Evolutionary conservation across 441 rosid genomes (phyloP).

Genomic region (Euphorbia corollata): DNA sequence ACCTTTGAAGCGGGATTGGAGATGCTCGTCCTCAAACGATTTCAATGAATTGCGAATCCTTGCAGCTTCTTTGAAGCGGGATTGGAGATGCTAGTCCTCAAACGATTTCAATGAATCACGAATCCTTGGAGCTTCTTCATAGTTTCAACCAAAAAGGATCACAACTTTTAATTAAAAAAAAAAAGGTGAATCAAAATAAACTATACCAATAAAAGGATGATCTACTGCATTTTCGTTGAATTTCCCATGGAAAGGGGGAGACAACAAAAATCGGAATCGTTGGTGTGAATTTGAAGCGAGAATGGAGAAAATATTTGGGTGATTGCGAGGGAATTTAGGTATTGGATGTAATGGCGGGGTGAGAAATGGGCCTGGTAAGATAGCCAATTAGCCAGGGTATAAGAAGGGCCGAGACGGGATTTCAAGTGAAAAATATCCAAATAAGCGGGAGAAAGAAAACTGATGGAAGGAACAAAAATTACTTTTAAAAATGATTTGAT

Average conservation of each 20-base stretch:
- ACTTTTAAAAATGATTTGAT: too few species aligned
- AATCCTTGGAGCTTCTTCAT: constrained; percentile 64
- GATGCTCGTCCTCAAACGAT: too few species aligned
- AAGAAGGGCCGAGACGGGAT: neutral
- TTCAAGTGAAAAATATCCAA: neutral
- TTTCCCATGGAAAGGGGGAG: neutral
- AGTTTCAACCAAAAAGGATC: constrained; percentile 29
- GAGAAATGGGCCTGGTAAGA: neutral
- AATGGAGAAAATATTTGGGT: neutral
- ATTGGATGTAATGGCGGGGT: neutral
- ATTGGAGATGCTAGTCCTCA: too few species aligned
- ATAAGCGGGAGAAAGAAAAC: neutral
- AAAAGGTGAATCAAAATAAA: neutral
- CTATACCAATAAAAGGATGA: neutral
- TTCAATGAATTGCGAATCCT: too few species aligned
- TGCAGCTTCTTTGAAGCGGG: too few species aligned
- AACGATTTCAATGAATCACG: constrained; percentile 53
- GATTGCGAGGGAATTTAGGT: constrained; percentile 17
- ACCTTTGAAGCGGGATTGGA: too few species aligned
- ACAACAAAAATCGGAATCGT: neutral
- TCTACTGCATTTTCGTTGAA: constrained; percentile 18
- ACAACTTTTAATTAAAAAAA: too few species aligned
- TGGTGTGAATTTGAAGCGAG: neutral
- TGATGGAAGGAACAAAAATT: too few species aligned
- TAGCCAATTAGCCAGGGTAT: neutral